Conservation (phyloP, 768 basidiomycete genomes). For the Suillus alpinus region DNA sequence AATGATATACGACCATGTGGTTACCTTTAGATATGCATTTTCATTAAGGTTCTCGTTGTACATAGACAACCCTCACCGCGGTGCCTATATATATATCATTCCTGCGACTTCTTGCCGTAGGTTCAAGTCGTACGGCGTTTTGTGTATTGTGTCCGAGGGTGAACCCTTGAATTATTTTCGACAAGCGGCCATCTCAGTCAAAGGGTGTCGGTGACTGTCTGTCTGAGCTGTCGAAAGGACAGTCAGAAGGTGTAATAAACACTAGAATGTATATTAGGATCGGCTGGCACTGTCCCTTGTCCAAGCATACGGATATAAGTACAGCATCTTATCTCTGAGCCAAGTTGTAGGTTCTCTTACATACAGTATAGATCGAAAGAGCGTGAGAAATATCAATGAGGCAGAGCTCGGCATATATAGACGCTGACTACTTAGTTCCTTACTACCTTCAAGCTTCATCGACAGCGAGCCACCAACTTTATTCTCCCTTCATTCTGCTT, state of each 20-base stretch:
- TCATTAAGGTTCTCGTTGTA: not conserved
- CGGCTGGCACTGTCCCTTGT: not conserved
- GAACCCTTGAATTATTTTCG: not conserved
- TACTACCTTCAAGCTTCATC: not conserved
- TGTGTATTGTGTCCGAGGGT: not conserved
- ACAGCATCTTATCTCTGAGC: not conserved
- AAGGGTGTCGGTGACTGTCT: not conserved
- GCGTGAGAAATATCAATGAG: not conserved
- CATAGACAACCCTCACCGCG: not conserved
- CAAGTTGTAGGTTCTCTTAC: not conserved
- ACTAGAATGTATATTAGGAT: not conserved
- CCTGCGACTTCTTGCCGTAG: not conserved
- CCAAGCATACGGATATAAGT: not conserved
- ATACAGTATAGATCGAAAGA: not conserved
- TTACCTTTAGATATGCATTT: not conserved
- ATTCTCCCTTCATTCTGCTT: slow-evolving; percentile 3
- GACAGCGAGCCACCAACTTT: not conserved
- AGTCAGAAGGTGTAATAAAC: not conserved
- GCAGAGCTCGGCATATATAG: not conserved
- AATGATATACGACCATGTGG: not conserved
- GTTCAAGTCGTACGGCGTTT: not conserved
- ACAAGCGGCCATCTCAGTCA: not conserved
- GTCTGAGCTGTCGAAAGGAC: not conserved
- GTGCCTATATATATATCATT: not conserved
- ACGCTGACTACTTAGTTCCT: not conserved